Conservation (phyloP, 2,329 filamentous ascomycete species). For the Beauveria varroae region DNA sequence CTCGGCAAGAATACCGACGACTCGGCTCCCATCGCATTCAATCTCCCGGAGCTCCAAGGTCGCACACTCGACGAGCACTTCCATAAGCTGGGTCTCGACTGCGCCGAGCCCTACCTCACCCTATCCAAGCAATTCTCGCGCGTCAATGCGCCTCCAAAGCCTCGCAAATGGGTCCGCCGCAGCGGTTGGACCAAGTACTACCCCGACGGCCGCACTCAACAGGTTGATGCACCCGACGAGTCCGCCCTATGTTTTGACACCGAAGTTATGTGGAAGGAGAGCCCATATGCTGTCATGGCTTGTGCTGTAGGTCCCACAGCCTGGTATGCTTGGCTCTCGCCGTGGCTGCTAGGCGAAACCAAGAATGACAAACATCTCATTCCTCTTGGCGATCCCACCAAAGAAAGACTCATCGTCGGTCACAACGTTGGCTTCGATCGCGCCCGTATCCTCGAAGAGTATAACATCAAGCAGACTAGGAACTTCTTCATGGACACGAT, state of each 20-base stretch:
- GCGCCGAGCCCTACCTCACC: conserved; percentile 74
- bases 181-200: conserved; percentile 97
- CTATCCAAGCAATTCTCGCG: conserved; percentile 68
- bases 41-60: conserved; percentile 74
- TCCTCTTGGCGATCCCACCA: conserved; percentile 69
- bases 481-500: conserved; percentile 95
- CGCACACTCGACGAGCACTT: conserved; percentile 89
- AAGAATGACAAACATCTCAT: conserved; percentile 72
- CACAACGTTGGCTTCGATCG: conserved; percentile 96
- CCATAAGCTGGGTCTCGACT: conserved; percentile 75
- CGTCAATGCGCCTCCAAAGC: conserved; percentile 50
- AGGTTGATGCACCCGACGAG: conserved; percentile 70
- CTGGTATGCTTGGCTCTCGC: conserved; percentile 97
- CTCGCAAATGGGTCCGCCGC: conserved; percentile 63
- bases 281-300: conserved; percentile 90
- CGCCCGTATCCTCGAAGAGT: conserved; percentile 82
- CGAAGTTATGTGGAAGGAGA: conserved; percentile 93
- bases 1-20: conserved; percentile 84
- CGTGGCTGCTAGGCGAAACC: conserved; percentile 84
- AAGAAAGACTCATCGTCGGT: conserved; percentile 74
- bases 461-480: conserved; percentile 70
- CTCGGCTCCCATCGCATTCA: conserved; percentile 69
- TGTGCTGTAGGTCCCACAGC: conserved; percentile 82
- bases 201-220: conserved; percentile 60
- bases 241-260: conserved; percentile 86